These are phyloP conservation scores for Phytophthora brassicae DNA, from an alignment of 352 stramenopile species.

Conservation along the genomic window DNA sequence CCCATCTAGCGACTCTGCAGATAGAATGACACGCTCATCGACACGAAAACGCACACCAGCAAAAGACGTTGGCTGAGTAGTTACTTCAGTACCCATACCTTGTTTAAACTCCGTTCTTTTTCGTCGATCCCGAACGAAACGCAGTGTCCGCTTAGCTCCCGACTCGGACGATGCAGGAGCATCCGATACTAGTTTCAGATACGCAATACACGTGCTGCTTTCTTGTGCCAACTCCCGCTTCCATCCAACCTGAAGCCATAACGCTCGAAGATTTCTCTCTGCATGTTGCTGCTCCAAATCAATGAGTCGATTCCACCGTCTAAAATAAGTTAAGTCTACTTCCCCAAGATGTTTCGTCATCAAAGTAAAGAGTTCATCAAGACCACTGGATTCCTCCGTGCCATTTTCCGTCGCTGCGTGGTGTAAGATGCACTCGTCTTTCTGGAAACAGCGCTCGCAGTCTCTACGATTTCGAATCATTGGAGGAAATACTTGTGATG, in stretches of 20 bases:
- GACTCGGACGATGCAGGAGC: constrained; percentile 35
- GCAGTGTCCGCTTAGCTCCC: constrained; percentile 39
- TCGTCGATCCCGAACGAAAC: constrained; percentile 54
- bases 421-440: constrained; percentile 85
- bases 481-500: constrained; percentile 59
- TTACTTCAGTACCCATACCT: neutral
- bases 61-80: constrained; percentile 40
- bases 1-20: constrained; percentile 66
- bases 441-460: constrained; percentile 82
- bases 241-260: constrained; percentile 68
- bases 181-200: constrained; percentile 53
- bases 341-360: constrained; percentile 59
- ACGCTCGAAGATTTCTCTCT: constrained; percentile 61
- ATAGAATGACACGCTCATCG: constrained; percentile 78
- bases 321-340: constrained; percentile 67
- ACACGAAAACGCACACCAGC: constrained; percentile 57
- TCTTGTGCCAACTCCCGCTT: constrained; percentile 56
- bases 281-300: constrained; percentile 77
- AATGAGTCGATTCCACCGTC: constrained; percentile 70
- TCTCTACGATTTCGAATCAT: constrained; percentile 70
- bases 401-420: constrained; percentile 81
- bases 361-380: constrained; percentile 66
- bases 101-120: constrained; percentile 13
- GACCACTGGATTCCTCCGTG: constrained; percentile 56
- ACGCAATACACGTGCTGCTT: constrained; percentile 55